phyloP scores from a whole-genome alignment of 768 basidiomycete genomes.

The Mycena kentingensis region DNA sequence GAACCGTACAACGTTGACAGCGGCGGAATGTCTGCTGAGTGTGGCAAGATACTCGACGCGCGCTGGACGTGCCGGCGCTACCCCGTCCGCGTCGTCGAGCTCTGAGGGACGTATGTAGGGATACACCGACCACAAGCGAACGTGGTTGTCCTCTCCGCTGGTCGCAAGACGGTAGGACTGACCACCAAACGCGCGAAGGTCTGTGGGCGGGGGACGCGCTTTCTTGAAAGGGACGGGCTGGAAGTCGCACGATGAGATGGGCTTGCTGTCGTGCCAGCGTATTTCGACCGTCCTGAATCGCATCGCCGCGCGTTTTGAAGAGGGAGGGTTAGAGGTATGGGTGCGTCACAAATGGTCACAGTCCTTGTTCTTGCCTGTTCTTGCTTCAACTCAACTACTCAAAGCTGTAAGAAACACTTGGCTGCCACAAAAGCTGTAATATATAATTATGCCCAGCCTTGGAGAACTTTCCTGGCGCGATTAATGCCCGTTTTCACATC shows the following conservation, averaged over 20 bases:
- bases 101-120: constrained; percentile 81
- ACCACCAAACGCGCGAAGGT: constrained; percentile 57
- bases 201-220: constrained; percentile 60
- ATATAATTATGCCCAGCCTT: too few relatives aligned
- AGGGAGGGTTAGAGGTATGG: too few relatives aligned
- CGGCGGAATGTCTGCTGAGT: constrained; percentile 86
- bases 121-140: constrained; percentile 93
- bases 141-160: constrained; percentile 95
- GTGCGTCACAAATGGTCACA: too few relatives aligned
- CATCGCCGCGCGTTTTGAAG: too few relatives aligned
- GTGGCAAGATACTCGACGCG: constrained; percentile 96
- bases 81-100: constrained; percentile 46
- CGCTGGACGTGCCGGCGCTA: constrained; percentile 51
- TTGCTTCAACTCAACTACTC: too few relatives aligned
- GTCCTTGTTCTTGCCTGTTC: too few relatives aligned
- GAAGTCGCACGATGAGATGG: constrained; percentile 96
- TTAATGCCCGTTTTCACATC: too few relatives aligned
- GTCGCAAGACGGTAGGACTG: constrained; percentile 92
- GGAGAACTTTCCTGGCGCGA: too few relatives aligned
- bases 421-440: too few relatives aligned
- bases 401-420: too few relatives aligned
- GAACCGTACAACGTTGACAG: constrained; percentile 95
- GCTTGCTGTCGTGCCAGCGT: constrained; percentile 94
- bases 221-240: constrained; percentile 84
- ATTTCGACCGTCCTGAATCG: constrained; percentile 91